phyloP scores from a whole-genome alignment of 176 grass and related monocot species.

The Ananas comosus region DNA sequence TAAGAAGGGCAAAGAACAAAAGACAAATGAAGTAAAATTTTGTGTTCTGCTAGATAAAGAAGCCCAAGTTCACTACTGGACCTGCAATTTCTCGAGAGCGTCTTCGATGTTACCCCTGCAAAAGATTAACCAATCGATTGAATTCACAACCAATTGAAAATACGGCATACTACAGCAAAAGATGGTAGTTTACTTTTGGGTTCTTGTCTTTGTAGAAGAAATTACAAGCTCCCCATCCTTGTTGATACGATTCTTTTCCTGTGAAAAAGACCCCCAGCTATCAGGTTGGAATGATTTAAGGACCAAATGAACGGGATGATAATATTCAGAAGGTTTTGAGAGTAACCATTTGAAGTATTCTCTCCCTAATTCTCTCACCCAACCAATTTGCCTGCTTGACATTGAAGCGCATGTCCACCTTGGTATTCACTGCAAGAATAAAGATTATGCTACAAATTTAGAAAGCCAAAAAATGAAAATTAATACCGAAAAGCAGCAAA shows the following conservation, averaged over 20 bases:
- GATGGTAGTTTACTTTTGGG: conserved; percentile 60
- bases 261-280: conserved; percentile 8
- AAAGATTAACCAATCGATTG: conserved; percentile 23
- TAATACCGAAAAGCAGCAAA: not conserved
- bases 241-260: conserved; percentile 98
- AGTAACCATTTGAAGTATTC: conserved; percentile 74
- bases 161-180: not conserved
- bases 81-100: conserved; percentile 94
- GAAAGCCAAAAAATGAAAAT: not conserved
- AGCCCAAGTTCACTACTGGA: conserved; percentile 6
- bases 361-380: conserved; percentile 74
- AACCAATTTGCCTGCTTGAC: conserved; percentile 86
- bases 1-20: not conserved
- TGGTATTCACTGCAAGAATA: conserved; percentile 69
- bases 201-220: conserved; percentile 94
- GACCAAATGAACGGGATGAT: not conserved
- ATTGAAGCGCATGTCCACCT: conserved; percentile 98
- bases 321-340: conserved; percentile 18
- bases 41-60: not conserved
- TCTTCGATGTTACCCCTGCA: conserved; percentile 85
- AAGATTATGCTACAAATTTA: not conserved
- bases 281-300: not conserved
- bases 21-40: conserved; percentile 6
- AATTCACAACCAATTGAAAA: not conserved
- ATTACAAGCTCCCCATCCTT: conserved; percentile 90